phyloP scores from a whole-genome alignment of 1,284 basidiomycete genomes.

The Boletus semigastroideus region DNA sequence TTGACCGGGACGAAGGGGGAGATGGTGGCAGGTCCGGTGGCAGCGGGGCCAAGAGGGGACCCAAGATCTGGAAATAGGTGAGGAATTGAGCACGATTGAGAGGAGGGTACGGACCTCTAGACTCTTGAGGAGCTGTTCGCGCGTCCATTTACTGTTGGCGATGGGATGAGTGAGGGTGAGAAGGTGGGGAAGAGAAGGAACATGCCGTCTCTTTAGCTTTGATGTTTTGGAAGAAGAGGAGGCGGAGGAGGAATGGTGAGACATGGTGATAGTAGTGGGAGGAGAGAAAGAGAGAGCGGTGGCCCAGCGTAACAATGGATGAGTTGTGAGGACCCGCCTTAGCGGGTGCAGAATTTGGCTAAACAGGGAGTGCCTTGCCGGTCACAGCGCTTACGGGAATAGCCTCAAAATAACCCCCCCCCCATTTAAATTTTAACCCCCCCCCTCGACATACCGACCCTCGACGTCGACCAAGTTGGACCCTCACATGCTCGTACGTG shows the following conservation, averaged over 20 bases:
- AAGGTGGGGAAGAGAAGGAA: conserved; percentile 21
- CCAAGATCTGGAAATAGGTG: conserved; percentile 51
- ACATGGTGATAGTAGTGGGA: conserved; percentile 39
- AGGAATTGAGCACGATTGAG: conserved; percentile 3
- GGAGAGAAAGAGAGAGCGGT: conserved; percentile 39
- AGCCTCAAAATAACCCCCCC: conserved; percentile 14
- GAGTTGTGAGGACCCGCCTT: conserved; percentile 33
- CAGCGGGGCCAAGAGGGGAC: conserved; percentile 51
- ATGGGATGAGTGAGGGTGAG: conserved; percentile 28
- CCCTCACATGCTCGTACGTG: conserved; percentile 6
- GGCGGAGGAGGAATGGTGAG: conserved; percentile 30
- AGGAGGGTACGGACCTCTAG: conserved; percentile 46
- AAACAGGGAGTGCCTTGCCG: conserved; percentile 37
- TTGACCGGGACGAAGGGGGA: conserved; percentile 61
- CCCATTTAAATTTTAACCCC: conserved; percentile 2
- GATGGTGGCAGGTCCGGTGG: conserved; percentile 66
- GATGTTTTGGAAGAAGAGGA: conserved; percentile 17
- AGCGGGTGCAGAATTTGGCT: conserved; percentile 36
- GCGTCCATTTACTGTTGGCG: conserved; percentile 51
- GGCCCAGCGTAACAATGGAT: conserved; percentile 39
- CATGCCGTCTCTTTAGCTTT: conserved; percentile 39
- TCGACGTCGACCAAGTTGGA: too few relatives aligned
- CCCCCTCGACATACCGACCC: background rate
- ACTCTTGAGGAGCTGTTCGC: conserved; percentile 59
- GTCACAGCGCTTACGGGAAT: conserved; percentile 37